Base-by-base conservation (phyloP, 169 alveolate genomes). In the Plasmodium knowlesi region DNA sequence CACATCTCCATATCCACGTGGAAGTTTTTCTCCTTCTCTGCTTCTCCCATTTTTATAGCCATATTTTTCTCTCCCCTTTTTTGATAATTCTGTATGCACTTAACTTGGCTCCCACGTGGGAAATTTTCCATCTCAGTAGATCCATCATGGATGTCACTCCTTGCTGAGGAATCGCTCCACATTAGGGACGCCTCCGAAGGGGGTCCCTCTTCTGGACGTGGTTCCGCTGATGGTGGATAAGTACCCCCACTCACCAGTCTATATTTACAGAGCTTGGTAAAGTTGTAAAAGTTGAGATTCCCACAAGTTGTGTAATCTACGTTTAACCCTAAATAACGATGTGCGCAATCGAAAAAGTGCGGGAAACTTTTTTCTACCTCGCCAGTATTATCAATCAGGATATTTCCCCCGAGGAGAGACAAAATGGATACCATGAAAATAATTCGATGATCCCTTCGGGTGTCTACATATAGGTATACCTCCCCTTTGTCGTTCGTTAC, bases 301-400 rank as follows among this genome's bases (percentile, higher is more conserved):
- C 10, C 39, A 43, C 73, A 71, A 4, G 83, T 71, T n/a, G 10
- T 22, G 79, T 84, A 71, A 43, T 72, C 16, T 8, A 84, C 22
- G 4, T 84, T 39, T 25, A 84, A 39, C 22, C 79, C 57, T 84
- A 84, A 32, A 39, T 71, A 72, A 16, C 57, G 19, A n/a, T 39
- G 50, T 43, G 83, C 92, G 19, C 72, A 61, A 1, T 71, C 5
- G 76, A 41, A 84, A 37, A 84, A 84, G 19, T 32, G 57, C 0
- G 92, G 92, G 57, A 25, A 84, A 39, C 92, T 84, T 57, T 84
- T 84, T 41, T 84, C 74, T 28, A 72, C 34, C 34, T 84, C 41
- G 3, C 22, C 30, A 41, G 30, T 41, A 34, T 72, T 84, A 16
- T 71, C 78, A 43, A 84, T 84, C 50, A 84, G 9, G 6, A 70